Conservation (phyloP, 192 early-diverging fungal species). For the Mortierella alpina region DNA sequence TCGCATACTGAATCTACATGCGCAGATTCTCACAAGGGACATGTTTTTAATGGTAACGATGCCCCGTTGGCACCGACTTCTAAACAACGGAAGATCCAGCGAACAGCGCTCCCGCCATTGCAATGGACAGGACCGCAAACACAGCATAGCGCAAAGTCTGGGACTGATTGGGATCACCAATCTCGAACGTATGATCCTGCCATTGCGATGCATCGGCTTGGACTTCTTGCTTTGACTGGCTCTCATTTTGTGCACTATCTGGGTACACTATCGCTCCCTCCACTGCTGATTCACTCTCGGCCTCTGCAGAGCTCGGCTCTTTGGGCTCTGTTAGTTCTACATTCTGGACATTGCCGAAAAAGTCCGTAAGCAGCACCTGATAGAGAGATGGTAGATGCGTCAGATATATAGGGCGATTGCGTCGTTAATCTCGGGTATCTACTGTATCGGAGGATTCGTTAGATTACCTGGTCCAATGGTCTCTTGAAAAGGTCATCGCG, state of each 20-base stretch:
- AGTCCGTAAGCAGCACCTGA: conserved; percentile 88
- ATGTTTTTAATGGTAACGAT: not conserved
- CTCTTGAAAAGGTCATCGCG: conserved; percentile 86
- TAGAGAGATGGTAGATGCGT: conserved; percentile 3
- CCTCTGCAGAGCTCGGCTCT: not conserved
- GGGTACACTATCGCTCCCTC: conserved; percentile 12
- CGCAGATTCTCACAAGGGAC: too few species aligned
- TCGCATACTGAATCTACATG: too few species aligned
- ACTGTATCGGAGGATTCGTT: not conserved
- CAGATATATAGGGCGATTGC: not conserved
- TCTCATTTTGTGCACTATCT: not conserved
- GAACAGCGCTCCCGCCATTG: conserved; percentile 26
- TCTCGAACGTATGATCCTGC: conserved; percentile 45
- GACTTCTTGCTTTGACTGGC: not conserved
- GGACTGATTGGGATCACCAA: conserved; percentile 34
- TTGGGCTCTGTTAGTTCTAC: conserved; percentile 79
- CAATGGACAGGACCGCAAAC: conserved; percentile 15
- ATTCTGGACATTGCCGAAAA: conserved; percentile 95
- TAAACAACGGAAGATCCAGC: conserved; percentile 19
- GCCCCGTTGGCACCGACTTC: not conserved
- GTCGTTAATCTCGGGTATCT: not conserved
- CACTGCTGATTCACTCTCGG: not conserved
- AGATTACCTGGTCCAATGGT: conserved; percentile 76
- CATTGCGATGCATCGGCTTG: not conserved
- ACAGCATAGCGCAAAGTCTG: conserved; percentile 36